Conservation (phyloP, 345 rosid species). For the Camelina laxa region DNA sequence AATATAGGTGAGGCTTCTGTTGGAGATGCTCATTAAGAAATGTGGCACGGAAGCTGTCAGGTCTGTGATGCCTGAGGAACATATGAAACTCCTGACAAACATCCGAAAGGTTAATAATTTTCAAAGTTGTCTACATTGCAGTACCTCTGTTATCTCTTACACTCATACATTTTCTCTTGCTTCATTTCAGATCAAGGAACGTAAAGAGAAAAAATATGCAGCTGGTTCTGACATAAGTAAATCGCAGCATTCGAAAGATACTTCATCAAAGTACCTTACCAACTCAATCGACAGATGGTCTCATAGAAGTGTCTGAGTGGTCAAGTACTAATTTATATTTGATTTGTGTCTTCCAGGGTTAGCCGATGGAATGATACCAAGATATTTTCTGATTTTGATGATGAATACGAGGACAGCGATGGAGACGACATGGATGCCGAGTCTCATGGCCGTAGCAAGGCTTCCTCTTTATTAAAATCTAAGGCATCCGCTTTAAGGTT, state of each 20-base stretch:
- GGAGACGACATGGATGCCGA: constrained; percentile 56
- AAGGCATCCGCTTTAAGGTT: constrained; percentile 61
- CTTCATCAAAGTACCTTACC: constrained; percentile 72
- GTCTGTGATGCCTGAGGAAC: constrained; percentile 97
- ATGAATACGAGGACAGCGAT: constrained; percentile 65
- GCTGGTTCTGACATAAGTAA: constrained; percentile 63
- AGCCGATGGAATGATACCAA: constrained; percentile 96
- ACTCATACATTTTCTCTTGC: constrained; percentile 26
- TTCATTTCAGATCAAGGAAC: constrained; percentile 70
- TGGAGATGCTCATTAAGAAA: constrained; percentile 94
- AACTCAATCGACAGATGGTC: constrained; percentile 14
- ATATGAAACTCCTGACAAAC: constrained; percentile 92
- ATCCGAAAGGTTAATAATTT: constrained; percentile 75
- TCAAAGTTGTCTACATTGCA: constrained; percentile 18
- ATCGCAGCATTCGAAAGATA: constrained; percentile 74
- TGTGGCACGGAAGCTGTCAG: constrained; percentile 94
- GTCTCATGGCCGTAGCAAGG: constrained; percentile 55
- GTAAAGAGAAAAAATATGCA: constrained; percentile 69
- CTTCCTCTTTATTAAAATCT: constrained; percentile 52
- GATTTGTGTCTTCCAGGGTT: constrained; percentile 51
- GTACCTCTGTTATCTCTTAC: constrained; percentile 15
- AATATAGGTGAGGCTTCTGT: constrained; percentile 81
- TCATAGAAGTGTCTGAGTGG: constrained; percentile 20
- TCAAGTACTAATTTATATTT: constrained; percentile 23
- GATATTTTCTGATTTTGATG: constrained; percentile 84